phyloP scores from a whole-genome alignment of 768 basidiomycete species.

The Omphalotus guepiniiformis region DNA sequence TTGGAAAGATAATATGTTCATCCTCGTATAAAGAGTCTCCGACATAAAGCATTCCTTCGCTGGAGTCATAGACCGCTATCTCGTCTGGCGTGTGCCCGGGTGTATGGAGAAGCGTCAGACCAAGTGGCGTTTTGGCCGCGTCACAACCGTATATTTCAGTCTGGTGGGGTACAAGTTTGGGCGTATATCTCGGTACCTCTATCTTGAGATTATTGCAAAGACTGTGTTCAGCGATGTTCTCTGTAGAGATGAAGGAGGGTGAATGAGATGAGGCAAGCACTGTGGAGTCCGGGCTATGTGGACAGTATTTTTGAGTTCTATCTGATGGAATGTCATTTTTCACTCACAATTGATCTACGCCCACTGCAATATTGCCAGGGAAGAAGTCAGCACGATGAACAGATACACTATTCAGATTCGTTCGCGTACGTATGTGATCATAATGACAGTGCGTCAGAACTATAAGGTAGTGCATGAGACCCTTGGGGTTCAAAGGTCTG shows the following conservation, averaged over 20 bases:
- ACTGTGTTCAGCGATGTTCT: conserved; percentile 40
- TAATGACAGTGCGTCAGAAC: conserved; percentile 54
- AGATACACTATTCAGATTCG: no score
- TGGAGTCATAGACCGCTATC: conserved; percentile 47
- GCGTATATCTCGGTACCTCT: conserved; percentile 39
- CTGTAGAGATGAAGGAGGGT: conserved; percentile 37
- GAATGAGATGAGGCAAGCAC: conserved; percentile 47
- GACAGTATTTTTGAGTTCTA: background rate
- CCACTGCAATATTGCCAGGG: conserved; percentile 29
- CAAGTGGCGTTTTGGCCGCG: conserved; percentile 22
- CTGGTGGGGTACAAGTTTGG: conserved; percentile 41
- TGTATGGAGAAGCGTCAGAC: conserved; percentile 45
- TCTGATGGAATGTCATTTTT: background rate
- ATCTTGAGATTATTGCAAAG: conserved; percentile 40
- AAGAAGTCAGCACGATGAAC: background rate
- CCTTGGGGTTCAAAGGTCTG: conserved; percentile 38
- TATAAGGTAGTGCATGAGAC: conserved; percentile 40
- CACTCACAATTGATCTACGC: conserved; percentile 44
- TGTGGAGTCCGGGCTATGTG: conserved; percentile 33
- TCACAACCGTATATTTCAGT: conserved; percentile 25
- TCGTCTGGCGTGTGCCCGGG: conserved; percentile 60
- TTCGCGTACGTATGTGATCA: conserved; percentile 56
- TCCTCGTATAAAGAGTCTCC: conserved; percentile 56
- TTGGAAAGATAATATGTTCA: conserved; percentile 52
- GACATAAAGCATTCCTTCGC: conserved; percentile 42